These are phyloP conservation scores for Solanum pennellii DNA, from an alignment of 257 asterid species.

Conservation along the genomic window DNA sequence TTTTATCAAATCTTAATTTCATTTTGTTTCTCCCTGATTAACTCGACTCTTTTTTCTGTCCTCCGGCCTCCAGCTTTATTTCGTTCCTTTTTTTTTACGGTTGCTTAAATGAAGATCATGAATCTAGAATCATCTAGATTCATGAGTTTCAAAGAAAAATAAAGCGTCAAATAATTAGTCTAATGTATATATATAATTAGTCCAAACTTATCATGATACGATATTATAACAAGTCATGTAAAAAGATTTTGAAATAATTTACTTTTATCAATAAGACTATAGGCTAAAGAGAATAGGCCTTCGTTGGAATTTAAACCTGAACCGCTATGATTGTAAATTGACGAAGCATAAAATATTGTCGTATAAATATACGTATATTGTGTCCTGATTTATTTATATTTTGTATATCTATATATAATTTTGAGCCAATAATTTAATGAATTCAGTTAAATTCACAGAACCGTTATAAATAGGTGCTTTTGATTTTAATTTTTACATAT, in stretches of 20 bases:
- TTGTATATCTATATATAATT: neutral
- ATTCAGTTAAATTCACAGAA: neutral
- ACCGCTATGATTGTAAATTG: accelerated
- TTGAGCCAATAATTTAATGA: neutral
- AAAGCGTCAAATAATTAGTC: neutral
- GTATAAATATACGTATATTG: no score
- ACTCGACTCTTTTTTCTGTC: neutral
- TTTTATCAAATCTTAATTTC: no score
- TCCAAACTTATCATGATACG: neutral
- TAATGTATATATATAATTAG: no score
- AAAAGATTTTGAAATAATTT: neutral
- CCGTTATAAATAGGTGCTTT: neutral
- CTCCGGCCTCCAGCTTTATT: no score
- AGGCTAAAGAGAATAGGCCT: neutral
- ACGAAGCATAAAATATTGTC: neutral
- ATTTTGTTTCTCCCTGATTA: no score
- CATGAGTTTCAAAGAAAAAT: neutral
- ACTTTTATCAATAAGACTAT: neutral
- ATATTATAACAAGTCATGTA: neutral
- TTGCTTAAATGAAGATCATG: neutral
- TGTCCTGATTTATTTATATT: neutral
- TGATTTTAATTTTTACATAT: neutral
- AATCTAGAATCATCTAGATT: no score
- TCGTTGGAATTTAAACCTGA: neutral
- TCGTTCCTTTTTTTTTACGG: no score